Evolutionary conservation across 352 stramenopile genomes (phyloP).

Genomic region (Phytopythium chamaehyphon): DNA sequence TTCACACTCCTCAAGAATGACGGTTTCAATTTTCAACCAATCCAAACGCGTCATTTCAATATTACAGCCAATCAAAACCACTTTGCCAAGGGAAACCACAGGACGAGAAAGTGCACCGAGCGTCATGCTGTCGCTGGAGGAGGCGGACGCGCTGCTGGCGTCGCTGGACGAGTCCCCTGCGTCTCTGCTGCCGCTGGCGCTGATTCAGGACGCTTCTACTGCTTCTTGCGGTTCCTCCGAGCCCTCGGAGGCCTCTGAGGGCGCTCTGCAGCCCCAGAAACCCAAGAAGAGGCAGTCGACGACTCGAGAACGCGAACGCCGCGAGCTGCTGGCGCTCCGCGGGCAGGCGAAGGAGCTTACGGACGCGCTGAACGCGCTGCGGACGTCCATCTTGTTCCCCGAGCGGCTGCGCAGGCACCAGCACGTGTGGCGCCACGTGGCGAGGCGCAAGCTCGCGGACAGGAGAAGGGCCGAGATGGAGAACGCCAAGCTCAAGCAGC

Average conservation of each 20-base stretch:
- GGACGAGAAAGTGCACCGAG: background rate
- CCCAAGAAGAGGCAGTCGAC: conserved; percentile 9
- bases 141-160: conserved; percentile 9
- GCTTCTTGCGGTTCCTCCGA: background rate
- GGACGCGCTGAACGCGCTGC: conserved; percentile 11
- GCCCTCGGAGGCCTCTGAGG: background rate
- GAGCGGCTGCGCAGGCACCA: conserved; percentile 4
- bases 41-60: background rate
- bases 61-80: background rate
- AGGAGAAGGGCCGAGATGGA: conserved; percentile 16
- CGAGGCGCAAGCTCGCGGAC: conserved; percentile 12
- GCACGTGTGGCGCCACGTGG: conserved; percentile 22
- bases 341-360: conserved; percentile 15
- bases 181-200: background rate
- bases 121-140: conserved; percentile 9
- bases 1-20: background rate
- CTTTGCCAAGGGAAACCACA: no score
- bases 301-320: conserved; percentile 23
- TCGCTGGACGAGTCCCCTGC: conserved; percentile 1
- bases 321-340: conserved; percentile 22
- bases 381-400: background rate
- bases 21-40: background rate
- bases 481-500: conserved; percentile 14
- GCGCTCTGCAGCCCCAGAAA: background rate
- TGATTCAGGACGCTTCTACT: background rate